These are phyloP conservation scores for Xerocomellus chrysenteron DNA, from an alignment of 768 basidiomycete genomes.

Conservation along the genomic window DNA sequence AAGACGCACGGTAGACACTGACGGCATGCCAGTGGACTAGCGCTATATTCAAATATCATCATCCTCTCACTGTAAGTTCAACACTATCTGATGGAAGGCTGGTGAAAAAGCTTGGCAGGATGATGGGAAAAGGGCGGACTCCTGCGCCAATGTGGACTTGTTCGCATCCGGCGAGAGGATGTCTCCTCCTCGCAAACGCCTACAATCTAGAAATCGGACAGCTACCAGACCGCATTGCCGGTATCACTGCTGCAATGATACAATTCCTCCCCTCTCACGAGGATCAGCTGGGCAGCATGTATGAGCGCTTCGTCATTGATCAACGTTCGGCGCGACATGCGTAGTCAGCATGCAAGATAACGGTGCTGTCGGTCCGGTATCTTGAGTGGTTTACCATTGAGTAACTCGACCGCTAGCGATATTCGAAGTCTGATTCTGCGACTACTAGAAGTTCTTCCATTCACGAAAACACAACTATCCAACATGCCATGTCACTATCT, in stretches of 20 bases:
- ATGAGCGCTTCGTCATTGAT: conserved; percentile 1
- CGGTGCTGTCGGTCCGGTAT: neutral
- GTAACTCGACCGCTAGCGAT: neutral
- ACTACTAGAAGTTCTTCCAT: neutral
- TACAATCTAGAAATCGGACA: neutral
- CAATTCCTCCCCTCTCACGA: neutral
- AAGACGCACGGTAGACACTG: neutral
- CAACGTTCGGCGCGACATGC: neutral
- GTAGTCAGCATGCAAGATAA: neutral
- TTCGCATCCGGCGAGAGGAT: neutral
- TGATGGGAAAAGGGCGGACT: neutral
- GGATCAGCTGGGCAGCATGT: conserved; percentile 1
- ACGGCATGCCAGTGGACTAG: neutral
- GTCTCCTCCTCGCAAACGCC: neutral
- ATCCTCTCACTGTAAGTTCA: neutral
- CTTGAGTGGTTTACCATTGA: neutral
- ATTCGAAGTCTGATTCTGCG: neutral
- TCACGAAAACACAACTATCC: neutral
- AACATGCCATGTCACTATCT: neutral
- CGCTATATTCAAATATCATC: neutral
- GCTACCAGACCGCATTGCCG: neutral
- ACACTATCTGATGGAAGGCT: neutral
- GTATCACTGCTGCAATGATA: neutral
- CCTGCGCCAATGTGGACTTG: neutral
- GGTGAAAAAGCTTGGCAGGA: neutral